Base-by-base conservation (phyloP, 2,329 filamentous ascomycete species). In the Diaporthe capsici region DNA sequence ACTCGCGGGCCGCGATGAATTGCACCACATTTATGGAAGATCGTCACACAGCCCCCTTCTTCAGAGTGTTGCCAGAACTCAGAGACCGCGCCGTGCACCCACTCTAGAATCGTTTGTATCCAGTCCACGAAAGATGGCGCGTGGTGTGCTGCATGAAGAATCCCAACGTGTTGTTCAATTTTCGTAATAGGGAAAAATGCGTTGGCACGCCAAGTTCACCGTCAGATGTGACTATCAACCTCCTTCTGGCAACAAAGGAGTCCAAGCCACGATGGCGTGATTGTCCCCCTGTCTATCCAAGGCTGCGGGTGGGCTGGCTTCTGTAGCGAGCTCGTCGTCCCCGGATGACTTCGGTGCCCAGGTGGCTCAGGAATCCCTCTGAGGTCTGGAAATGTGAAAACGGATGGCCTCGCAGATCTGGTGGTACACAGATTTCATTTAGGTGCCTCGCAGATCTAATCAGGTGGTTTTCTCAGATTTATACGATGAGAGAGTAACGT, bases 251-350 rank as follows among this genome's bases (percentile, higher is more conserved):
- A 63, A 53, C 58, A 55, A 73, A 55, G 37, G 8, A 49, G 39
- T 25, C 42, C 71, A 63, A 73, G 71, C 71, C 71, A 73, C 71
- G 44, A 73, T 73, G 58, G 34, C 71, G 71, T 73, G 57, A 73
- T 73, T n/a, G 10, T 22, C 25, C 55, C 71, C 55, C 28, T 55
- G 58, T 63, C 47, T 39, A 47, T 28, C 71, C 71, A 31, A 65
- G 47, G 20, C 57, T 44, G 25, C 15, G 12, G 58, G 20, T 55
- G 47, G 58, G 55, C 71, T 63, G 57, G 37, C 60, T 49, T 10
- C 58, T 63, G 34, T 39, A 34, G 57, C 22, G 25, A 34, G n/a
- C 10, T 39, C 37, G 37, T 34, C 13, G 25, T 34, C 34, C n/a
- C 49, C 31, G 20, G 37, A 9, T n/a, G 47, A 34, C 8, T 34